Base-by-base conservation (phyloP, 1,284 basidiomycete species). In the Pisolithus thermaeus region DNA sequence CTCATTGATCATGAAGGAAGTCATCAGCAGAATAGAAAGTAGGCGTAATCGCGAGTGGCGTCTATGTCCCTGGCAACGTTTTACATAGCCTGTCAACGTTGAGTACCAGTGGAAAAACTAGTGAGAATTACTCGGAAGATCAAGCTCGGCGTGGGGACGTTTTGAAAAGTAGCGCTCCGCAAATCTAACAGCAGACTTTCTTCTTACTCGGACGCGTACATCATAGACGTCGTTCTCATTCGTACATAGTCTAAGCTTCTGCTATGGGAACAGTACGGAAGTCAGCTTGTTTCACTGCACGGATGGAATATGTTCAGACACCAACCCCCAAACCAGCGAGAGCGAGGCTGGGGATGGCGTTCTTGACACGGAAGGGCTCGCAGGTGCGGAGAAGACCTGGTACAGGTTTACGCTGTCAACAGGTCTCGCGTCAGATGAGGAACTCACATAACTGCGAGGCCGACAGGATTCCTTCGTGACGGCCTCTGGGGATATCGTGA, bases 271-370 rank as follows among this genome's bases (percentile, higher is more conserved):
- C 18, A 20, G 18, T 20, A 20, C 18, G 18, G 18, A 96, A 96
- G 52, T 88, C 85, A 63, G 96, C 94, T 66, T 97, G 93, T 66
- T 89, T 92, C 53, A 97, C 93, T 12, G 93, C 92, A 40, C 83
- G 81, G 66, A 98, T 95, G 14, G 93, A 95, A 71, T 97, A 98
- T 8, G 83, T 79, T 81, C 93, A 98, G 16, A 97, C 84, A 43
- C 85, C 84, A n/a, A 83, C 79, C 28, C 83, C 84, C 67, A 97
- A 96, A 2, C 79, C 77, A 41, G 83, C 76, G 52, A 97, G 79
- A 3, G 76, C 64, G 38, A 83, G 58, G 4, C 94, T 95, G 0
- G 90, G 91, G 44, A 96, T 51, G 14, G 84, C 78, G 68, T 98
- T 98, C 58, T 80, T 80, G 32, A 87, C 53, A 30, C 81, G 78